phyloP scores from a whole-genome alignment of 2,329 filamentous ascomycete genomes.

The Fusarium sp. region DNA sequence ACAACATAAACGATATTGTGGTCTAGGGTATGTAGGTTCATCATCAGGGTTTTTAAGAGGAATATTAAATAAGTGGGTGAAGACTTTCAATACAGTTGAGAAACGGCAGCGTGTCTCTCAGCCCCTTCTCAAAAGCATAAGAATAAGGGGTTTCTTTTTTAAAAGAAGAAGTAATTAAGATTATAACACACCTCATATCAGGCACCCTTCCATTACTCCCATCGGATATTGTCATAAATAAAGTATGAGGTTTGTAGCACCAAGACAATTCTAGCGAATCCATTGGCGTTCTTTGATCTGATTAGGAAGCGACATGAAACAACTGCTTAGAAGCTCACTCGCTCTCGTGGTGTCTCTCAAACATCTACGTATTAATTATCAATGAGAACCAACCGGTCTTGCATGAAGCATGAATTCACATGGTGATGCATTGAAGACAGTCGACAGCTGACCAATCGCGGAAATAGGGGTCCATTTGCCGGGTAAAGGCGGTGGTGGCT shows the following conservation, averaged over 20 bases:
- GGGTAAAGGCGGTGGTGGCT: slow-evolving; percentile 9
- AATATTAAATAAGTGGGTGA: neutral
- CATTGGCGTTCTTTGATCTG: neutral
- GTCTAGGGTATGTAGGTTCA: neutral
- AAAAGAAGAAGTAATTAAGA: too few species aligned
- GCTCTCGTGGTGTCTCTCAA: neutral
- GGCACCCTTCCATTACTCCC: neutral
- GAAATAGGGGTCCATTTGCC: slow-evolving; percentile 1
- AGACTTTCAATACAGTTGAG: too few species aligned
- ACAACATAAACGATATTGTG: too few species aligned
- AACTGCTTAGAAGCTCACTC: neutral
- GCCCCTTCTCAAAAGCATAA: neutral
- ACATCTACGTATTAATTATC: neutral
- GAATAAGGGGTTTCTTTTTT: too few species aligned
- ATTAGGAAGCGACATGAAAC: neutral
- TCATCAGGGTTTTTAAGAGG: too few species aligned
- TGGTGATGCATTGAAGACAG: slow-evolving; percentile 3
- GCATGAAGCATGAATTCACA: neutral
- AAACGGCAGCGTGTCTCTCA: neutral
- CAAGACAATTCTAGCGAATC: neutral
- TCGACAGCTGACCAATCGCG: slow-evolving; percentile 4
- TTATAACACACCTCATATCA: neutral
- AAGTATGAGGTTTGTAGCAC: neutral
- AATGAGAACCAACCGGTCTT: neutral
- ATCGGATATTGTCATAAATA: neutral